Evolutionary conservation across 176 grass and related monocot species (phyloP).

Genomic region (Cocos nucifera): DNA sequence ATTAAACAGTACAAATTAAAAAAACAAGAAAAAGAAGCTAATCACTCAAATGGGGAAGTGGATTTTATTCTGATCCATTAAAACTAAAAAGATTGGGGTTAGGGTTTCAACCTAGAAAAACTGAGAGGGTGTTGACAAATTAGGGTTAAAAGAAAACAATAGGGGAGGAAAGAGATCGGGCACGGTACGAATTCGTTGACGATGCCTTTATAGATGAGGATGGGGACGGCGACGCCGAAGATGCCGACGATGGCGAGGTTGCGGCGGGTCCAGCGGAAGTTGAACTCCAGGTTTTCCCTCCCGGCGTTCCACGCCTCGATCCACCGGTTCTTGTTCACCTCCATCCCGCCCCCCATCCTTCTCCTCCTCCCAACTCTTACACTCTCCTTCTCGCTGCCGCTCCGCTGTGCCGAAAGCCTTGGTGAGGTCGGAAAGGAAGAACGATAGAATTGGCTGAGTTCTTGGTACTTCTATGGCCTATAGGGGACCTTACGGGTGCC

Average conservation of each 20-base stretch:
- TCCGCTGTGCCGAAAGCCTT: too few relatives aligned
- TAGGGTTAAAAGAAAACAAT: not conserved
- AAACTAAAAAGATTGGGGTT: too few relatives aligned
- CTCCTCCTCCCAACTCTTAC: conserved; percentile 4
- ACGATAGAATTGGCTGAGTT: too few relatives aligned
- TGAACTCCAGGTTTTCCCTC: conserved; percentile 64
- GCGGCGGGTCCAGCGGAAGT: conserved; percentile 67
- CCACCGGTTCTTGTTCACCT: conserved; percentile 70
- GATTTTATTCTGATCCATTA: too few relatives aligned
- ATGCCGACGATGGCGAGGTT: conserved; percentile 62
- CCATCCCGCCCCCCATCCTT: conserved; percentile 75
- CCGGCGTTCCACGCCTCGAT: conserved; percentile 69
- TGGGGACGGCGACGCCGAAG: conserved; percentile 61
- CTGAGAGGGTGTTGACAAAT: too few relatives aligned
- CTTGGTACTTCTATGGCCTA: too few relatives aligned
- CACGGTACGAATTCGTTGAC: conserved; percentile 66
- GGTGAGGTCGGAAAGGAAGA: too few relatives aligned
- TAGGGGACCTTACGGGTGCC: too few relatives aligned
- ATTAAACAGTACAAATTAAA: not conserved
- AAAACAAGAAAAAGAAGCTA: too few relatives aligned
- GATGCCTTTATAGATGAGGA: conserved; percentile 79
- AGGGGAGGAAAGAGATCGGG: not conserved
- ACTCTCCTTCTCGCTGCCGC: not conserved
- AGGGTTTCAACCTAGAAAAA: too few relatives aligned
- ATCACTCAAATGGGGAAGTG: too few relatives aligned